Evolutionary conservation across 768 basidiomycete genomes (phyloP).

Genomic region (Gloeostereum incarnatum): DNA sequence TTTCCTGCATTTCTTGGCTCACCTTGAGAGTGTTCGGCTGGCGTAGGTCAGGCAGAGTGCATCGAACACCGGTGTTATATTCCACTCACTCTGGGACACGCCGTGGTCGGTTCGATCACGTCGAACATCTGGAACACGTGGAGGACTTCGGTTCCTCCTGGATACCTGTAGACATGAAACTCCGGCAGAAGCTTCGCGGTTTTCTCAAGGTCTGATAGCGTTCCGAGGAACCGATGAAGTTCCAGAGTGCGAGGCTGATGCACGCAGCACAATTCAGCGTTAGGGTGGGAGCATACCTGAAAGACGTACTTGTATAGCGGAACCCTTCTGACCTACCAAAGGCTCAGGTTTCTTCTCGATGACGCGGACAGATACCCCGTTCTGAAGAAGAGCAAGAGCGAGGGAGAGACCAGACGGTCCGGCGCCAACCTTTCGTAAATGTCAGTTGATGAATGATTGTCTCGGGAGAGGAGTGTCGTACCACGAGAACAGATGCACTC

Average conservation of each 20-base stretch:
- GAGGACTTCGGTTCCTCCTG: too few relatives aligned
- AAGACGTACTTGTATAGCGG: conserved; percentile 26
- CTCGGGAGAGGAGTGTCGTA: neutral
- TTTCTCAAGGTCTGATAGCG: too few relatives aligned
- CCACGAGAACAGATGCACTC: neutral
- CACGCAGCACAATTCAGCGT: conserved; percentile 1
- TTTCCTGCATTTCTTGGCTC: conserved; percentile 18
- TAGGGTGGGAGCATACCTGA: neutral
- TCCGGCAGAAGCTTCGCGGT: too few relatives aligned
- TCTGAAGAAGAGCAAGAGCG: conserved; percentile 23
- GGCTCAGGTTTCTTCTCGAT: conserved; percentile 13
- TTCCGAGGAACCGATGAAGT: conserved; percentile 27
- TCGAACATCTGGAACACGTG: too few relatives aligned
- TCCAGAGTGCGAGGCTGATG: conserved; percentile 35
- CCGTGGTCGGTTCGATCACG: too few relatives aligned
- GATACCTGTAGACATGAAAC: too few relatives aligned
- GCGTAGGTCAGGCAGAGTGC: neutral
- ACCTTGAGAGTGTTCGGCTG: conserved; percentile 14
- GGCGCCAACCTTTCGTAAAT: conserved; percentile 28
- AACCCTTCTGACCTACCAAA: conserved; percentile 26
- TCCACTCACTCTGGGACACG: too few relatives aligned
- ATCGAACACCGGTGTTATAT: too few relatives aligned
- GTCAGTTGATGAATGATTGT: neutral
- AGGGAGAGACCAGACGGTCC: conserved; percentile 37
- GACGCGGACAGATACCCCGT: conserved; percentile 16